Evolutionary conservation across 1,284 basidiomycete genomes (phyloP).

Genomic region (Sporisorium sorghi): DNA sequence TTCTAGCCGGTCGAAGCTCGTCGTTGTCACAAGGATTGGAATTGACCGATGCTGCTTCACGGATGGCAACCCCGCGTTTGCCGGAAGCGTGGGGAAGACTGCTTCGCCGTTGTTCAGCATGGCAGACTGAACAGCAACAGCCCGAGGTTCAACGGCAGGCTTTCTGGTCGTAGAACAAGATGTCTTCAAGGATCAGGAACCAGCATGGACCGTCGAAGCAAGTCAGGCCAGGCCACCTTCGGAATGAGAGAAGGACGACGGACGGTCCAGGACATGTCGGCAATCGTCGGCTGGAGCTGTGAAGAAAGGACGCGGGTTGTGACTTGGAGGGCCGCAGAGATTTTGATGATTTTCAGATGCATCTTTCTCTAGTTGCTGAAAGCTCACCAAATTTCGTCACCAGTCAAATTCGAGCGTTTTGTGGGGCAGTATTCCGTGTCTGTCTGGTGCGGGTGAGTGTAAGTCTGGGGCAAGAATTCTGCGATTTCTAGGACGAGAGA

Average conservation of each 20-base stretch:
- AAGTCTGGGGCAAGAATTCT: too few relatives aligned
- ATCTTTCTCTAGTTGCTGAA: neutral
- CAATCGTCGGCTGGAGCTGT: slow-evolving; percentile 21
- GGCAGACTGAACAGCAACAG: too few relatives aligned
- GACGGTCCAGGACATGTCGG: slow-evolving; percentile 34
- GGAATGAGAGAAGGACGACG: neutral
- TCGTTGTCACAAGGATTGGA: neutral
- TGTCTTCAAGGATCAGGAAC: too few relatives aligned
- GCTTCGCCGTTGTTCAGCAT: neutral
- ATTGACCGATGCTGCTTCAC: neutral
- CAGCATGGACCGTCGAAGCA: too few relatives aligned
- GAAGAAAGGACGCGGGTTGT: too few relatives aligned
- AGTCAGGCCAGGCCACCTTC: neutral
- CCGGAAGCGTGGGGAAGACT: neutral
- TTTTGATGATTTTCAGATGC: slow-evolving; percentile 3
- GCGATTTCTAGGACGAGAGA: neutral
- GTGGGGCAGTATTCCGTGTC: neutral
- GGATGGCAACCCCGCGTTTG: neutral
- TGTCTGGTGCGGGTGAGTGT: neutral
- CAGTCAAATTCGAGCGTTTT: neutral
- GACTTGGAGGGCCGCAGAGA: too few relatives aligned
- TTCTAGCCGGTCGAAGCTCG: neutral
- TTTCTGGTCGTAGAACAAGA: too few relatives aligned
- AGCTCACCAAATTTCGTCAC: slow-evolving; percentile 4
- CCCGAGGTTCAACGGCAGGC: too few relatives aligned